A percentile compares a stretch with the other conserved stretches of the same genome.
Evolutionary conservation across 1,284 basidiomycete species (phyloP).

Genomic region (Ceratobasidium sp.): DNA sequence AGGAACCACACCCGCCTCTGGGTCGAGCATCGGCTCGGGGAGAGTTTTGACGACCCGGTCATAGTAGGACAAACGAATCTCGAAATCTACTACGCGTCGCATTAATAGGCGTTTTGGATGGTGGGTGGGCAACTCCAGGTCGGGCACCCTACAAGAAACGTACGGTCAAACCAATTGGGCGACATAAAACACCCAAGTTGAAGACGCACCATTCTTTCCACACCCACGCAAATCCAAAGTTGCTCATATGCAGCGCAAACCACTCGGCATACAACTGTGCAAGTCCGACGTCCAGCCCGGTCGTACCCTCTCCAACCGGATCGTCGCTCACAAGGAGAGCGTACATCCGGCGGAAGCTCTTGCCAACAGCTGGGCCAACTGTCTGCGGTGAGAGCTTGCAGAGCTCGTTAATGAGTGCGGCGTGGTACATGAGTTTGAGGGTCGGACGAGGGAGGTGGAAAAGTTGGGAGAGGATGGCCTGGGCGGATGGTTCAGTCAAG

Average conservation of each 20-base stretch:
- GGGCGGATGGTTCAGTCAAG: slow-evolving; percentile 37
- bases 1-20: slow-evolving; percentile 74
- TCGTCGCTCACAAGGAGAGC: slow-evolving; percentile 62
- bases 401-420: slow-evolving; percentile 90
- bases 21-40: slow-evolving; percentile 80
- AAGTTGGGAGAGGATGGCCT: slow-evolving; percentile 82
- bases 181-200: neutral
- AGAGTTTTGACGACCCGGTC: slow-evolving; percentile 93
- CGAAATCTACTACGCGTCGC: slow-evolving; percentile 88
- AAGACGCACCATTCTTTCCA: slow-evolving; percentile 96
- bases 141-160: slow-evolving; percentile 76
- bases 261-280: slow-evolving; percentile 88
- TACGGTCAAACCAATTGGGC: slow-evolving; percentile 41
- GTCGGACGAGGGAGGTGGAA: slow-evolving; percentile 83
- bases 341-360: slow-evolving; percentile 92
- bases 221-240: slow-evolving; percentile 99
- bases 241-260: slow-evolving; percentile 97
- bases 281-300: slow-evolving; percentile 88
- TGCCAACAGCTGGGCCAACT: slow-evolving; percentile 95
- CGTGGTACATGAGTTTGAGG: slow-evolving; percentile 88
- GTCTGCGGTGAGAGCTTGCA: slow-evolving; percentile 93
- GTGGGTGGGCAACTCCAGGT: slow-evolving; percentile 74
- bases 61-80: slow-evolving; percentile 92
- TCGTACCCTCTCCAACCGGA: slow-evolving; percentile 56
- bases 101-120: slow-evolving; percentile 93